Evolutionary conservation across 192 early-diverging fungal genomes (phyloP), one percentile per base, ranked within the genome.

Genomic region (Entomortierella beljakovae): DNA sequence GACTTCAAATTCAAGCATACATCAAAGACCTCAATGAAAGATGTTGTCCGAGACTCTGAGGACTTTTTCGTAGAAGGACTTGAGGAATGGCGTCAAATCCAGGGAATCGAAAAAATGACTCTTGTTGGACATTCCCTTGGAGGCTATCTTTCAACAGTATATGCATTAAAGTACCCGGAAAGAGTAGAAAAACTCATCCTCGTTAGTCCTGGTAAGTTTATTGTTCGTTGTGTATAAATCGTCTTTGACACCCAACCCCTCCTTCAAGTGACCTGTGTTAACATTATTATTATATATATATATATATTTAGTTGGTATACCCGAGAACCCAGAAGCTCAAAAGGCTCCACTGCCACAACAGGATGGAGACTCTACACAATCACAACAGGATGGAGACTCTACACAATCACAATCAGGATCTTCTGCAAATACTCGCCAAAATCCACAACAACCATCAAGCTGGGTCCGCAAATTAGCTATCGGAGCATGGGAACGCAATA

Each of bases 61-160:
- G 67, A 82, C 34, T 96, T 92, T 80, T 99, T 99, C 86, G 89
- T 99, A 28, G 90, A 96, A 32, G 92, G 93, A 38, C 82, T 99
- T 25, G 97, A 97, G 74, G 87, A 91, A 48, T 97, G 95, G 96
- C 88, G 96, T 25, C 66, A 91, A 63, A 82, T 83, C 11, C 87
- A 94, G 55, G 86, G 89, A 22, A 88, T 97, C 69, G 90, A 95
- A 57, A 92, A 88, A 64, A 94, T 97, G 90, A 90, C 91, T 9
- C 80, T 99, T 52, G 82, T 91, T 34, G 96, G 95, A 6, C 94
- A 96, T 76, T 91, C 88, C 56, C 87, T 96, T 25, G 94, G 94
- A 33, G 97, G 95, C 7, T 99, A 97, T 81, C 87, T 99, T 70
- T 87, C 91, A 6, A 65, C 91, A 0, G 86, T 88, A 8, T 99